Percentiles rank a stretch among this genome's conserved stretches.
Conservation (phyloP, 2,329 filamentous ascomycete genomes). For the Cercospora beticola region DNA sequence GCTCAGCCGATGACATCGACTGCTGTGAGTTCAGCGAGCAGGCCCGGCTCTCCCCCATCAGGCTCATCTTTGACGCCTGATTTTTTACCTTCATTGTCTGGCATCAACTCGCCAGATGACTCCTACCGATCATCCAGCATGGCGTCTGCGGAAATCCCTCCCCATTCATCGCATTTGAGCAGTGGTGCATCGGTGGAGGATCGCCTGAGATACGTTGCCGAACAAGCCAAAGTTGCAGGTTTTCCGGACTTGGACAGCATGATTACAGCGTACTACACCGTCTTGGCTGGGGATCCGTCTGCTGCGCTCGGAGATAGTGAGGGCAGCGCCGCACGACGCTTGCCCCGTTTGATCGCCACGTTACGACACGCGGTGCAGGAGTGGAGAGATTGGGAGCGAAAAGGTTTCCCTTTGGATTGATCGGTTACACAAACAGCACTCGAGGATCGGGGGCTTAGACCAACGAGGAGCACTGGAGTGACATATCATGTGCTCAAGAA, state of each 20-base stretch:
- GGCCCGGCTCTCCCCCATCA: not conserved
- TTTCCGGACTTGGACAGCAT: conserved; percentile 2
- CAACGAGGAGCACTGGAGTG: not conserved
- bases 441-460: not conserved
- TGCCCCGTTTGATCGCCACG: conserved; percentile 6
- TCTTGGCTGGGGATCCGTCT: not conserved
- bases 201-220: conserved; percentile 1
- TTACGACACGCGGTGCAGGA: conserved; percentile 5
- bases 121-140: conserved; percentile 2
- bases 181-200: not conserved
- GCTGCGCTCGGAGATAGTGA: not conserved
- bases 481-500: not conserved
- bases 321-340: not conserved
- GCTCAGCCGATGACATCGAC: conserved; percentile 2
- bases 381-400: conserved; percentile 8
- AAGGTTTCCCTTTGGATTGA: conserved; percentile 9
- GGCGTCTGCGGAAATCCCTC: not conserved
- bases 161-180: not conserved
- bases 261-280: conserved; percentile 8
- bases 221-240: conserved; percentile 3
- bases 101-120: not conserved
- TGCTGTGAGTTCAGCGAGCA: not conserved
- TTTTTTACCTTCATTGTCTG: not conserved
- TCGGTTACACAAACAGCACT: not conserved
- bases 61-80: not conserved